Evolutionary conservation across 768 basidiomycete genomes (phyloP), one percentile per base, ranked within the genome.

Genomic region (Agrocybe pediades): DNA sequence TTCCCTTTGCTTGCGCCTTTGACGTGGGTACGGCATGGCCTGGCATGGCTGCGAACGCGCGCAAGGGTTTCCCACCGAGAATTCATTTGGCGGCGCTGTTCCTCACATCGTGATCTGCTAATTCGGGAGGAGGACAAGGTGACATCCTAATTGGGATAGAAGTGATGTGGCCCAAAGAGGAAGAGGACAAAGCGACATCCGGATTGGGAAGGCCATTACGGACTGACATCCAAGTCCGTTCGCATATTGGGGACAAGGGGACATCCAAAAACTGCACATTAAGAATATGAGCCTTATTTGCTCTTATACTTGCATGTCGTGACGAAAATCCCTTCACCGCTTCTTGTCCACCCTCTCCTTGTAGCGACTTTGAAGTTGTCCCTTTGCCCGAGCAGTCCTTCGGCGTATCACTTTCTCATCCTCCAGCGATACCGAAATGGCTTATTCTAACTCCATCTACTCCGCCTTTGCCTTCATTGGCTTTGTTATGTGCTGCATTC

Each of bases 401-500:
- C 3, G 33, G 33, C 33, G 33, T n/a, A 36, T 6, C 33, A 36
- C n/a, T n/a, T n/a, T n/a, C n/a, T n/a, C n/a, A n/a, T n/a, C n/a
- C n/a, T 36, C 3, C 33, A 6, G 4, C 33, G 6, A 6, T 36
- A 41, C 42, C 40, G 17, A 29, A 45, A 66, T 72, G 62, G 53
- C 63, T 17, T 70, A 68, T 53, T 75, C 79, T 13, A 76, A 76
- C 59, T 70, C 68, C 54, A 56, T 84, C 20, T 83, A 76, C 65
- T 73, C 76, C 19, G 52, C 67, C 20, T 78, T 78, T 54, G 68
- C 84, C 57, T 86, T 86, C 65, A 57, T 82, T 24, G 78, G 81
- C 41, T 81, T 86, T 59, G 16, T 86, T 17, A 56, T 82, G n/a
- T 80, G 76, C 30, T 61, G 75, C 41, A 79, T 88, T 33, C 86